Conservation (phyloP, 805 yeast genomes). For the Yarrowia sp. region DNA sequence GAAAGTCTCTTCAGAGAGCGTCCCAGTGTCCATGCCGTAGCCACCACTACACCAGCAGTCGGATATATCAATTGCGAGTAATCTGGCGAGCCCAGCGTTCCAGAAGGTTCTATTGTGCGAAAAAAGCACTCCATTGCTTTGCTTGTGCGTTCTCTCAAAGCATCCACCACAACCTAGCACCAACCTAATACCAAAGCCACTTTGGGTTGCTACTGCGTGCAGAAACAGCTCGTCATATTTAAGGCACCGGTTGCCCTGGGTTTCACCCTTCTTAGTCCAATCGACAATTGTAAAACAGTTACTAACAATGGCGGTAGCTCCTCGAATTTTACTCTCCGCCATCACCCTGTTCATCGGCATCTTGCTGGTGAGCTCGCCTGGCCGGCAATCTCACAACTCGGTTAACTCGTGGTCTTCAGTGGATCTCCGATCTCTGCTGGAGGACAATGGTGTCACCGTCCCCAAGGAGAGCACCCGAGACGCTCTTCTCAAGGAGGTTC, state of each 20-base stretch:
- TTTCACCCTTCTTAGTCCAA: not conserved
- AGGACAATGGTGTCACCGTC: slow-evolving; percentile 21
- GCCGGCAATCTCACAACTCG: not conserved
- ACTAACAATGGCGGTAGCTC: slow-evolving; percentile 26
- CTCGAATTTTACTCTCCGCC: slow-evolving; percentile 22
- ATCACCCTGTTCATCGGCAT: slow-evolving; percentile 25
- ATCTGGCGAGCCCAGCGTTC: not conserved
- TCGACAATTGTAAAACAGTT: not conserved
- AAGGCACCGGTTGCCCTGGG: slow-evolving; percentile 5
- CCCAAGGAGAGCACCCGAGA: slow-evolving; percentile 15
- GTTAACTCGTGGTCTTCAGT: slow-evolving; percentile 17
- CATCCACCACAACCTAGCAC: slow-evolving; percentile 22
- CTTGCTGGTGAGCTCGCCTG: slow-evolving; percentile 19
- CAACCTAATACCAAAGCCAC: slow-evolving; percentile 8
- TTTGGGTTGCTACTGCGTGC: slow-evolving; percentile 24
- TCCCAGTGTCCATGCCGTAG: not conserved
- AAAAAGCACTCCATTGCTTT: slow-evolving; percentile 20
- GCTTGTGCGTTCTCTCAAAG: not conserved
- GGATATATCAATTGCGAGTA: not conserved
- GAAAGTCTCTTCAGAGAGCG: not conserved
- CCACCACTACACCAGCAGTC: not conserved
- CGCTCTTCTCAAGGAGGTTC: slow-evolving; percentile 18
- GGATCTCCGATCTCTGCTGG: slow-evolving; percentile 21
- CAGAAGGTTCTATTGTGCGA: not conserved
- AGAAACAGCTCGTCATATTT: not conserved